Base-by-base conservation (phyloP, 768 basidiomycete genomes). In the Mrakia hoshinonis region DNA sequence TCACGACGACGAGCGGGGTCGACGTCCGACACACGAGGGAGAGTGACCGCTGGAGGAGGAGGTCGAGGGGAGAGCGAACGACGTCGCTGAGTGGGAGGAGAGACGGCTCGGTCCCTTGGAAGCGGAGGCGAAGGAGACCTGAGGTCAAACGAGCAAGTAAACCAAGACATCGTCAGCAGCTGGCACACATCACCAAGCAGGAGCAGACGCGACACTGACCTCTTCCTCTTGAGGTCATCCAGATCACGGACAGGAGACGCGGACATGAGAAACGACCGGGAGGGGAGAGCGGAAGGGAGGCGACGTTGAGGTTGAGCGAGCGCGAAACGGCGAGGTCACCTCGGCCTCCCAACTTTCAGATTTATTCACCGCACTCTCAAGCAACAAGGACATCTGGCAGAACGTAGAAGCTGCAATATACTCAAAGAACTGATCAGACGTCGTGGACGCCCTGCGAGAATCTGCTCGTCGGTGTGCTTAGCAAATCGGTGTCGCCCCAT, bases 1-100 rank as follows among this genome's bases (percentile, higher is more conserved):
- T 92, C 86, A 0, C 86, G 85, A 31, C 85, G 83, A 46, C 91
- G 87, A 10, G 85, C 81, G 18, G 90, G 91, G 78, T 93, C 91
- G 22, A 85, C 87, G 79, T 93, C 92, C 31, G 78, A 79, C 18
- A 91, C 85, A 76, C 79, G 81, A 7, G 85, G 85, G 0, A 83
- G 73, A 62, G 81, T 81, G 4, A 84, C 67, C 5, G 51, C 68
- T 20, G 70, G 72, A 24, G 84, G 43, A 22, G 77, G 77, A 31
- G 51, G 61, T 29, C 67, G 69, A 24, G 84, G 48, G 24, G 77
- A 78, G 20, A 67, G 54, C 2, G 78, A 78, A 2, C 79, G 74
- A 26, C 77, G 74, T 34, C 80, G 60, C 67, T 73, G 77, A 34
- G 75, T 67, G 0, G 80, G 79, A 47, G 80, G 79, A 2, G 80